These are phyloP conservation scores for Ophiostoma perfectum DNA, from an alignment of 2,329 filamentous ascomycete species.

Conservation along the genomic window DNA sequence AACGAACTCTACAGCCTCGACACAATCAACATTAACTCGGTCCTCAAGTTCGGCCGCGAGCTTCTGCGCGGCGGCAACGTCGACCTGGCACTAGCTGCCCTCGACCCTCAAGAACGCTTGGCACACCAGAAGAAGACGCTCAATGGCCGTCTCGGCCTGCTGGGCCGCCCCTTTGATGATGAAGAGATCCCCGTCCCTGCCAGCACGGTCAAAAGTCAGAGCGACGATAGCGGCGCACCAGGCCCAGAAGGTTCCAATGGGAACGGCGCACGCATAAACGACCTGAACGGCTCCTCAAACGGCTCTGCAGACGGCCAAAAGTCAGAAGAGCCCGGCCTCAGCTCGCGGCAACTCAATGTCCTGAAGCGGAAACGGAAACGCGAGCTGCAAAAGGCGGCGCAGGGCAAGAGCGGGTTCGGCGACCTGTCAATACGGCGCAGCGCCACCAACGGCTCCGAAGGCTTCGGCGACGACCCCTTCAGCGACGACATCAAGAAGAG, in stretches of 20 bases:
- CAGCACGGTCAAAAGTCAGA: conserved; percentile 48
- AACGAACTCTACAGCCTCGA: conserved; percentile 66
- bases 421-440: conserved; percentile 69
- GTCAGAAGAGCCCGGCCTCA: conserved; percentile 61
- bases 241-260: conserved; percentile 40
- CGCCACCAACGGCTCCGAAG: conserved; percentile 57
- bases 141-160: conserved; percentile 71
- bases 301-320: conserved; percentile 27
- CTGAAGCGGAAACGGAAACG: conserved; percentile 91
- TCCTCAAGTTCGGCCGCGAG: conserved; percentile 78
- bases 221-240: conserved; percentile 27
- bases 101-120: conserved; percentile 76
- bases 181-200: conserved; percentile 64
- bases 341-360: conserved; percentile 89
- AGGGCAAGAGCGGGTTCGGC: conserved; percentile 83
- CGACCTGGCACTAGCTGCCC: conserved; percentile 73
- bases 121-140: conserved; percentile 87
- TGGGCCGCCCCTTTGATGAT: conserved; percentile 79
- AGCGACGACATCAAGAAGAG: conserved; percentile 50
- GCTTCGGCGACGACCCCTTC: conserved; percentile 42
- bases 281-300: conserved; percentile 17
- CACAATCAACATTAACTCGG: conserved; percentile 68
- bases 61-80: conserved; percentile 79
- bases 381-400: conserved; percentile 75
- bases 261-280: conserved; percentile 13